Conservation (phyloP, 257 asterid species). For the Jacaranda copaia region DNA sequence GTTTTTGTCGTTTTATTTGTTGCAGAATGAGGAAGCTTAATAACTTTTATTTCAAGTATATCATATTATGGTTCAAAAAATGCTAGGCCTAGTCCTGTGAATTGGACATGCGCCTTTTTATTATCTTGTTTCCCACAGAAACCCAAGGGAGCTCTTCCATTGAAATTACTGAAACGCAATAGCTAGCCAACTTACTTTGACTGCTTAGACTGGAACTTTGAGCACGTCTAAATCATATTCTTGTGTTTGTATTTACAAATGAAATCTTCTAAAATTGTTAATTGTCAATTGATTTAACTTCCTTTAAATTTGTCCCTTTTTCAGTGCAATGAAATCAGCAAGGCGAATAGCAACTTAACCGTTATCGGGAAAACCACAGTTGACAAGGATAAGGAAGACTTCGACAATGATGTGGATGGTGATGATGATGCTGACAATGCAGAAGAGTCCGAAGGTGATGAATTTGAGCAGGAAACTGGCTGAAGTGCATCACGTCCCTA, state of each 20-base stretch:
- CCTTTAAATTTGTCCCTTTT: not conserved
- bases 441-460: constrained; percentile 94
- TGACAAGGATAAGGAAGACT: constrained; percentile 84
- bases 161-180: too few species aligned
- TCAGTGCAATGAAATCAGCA: constrained; percentile 85
- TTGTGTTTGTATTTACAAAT: too few species aligned
- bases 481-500: constrained; percentile 36
- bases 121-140: too few species aligned
- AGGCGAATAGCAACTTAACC: constrained; percentile 61
- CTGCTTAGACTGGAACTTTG: too few species aligned
- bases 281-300: not conserved
- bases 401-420: constrained; percentile 88
- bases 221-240: too few species aligned
- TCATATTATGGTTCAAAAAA: not conserved
- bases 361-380: constrained; percentile 74
- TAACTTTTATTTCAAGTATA: not conserved
- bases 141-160: too few species aligned
- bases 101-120: too few species aligned
- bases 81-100: too few species aligned
- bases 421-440: constrained; percentile 92
- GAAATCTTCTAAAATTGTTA: too few species aligned
- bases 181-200: too few species aligned
- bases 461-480: constrained; percentile 94
- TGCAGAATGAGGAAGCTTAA: not conserved
- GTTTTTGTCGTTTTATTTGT: not conserved